Evolutionary conservation across 139 green algal species (phyloP).

Genomic region (Chlorella sorokiniana): DNA sequence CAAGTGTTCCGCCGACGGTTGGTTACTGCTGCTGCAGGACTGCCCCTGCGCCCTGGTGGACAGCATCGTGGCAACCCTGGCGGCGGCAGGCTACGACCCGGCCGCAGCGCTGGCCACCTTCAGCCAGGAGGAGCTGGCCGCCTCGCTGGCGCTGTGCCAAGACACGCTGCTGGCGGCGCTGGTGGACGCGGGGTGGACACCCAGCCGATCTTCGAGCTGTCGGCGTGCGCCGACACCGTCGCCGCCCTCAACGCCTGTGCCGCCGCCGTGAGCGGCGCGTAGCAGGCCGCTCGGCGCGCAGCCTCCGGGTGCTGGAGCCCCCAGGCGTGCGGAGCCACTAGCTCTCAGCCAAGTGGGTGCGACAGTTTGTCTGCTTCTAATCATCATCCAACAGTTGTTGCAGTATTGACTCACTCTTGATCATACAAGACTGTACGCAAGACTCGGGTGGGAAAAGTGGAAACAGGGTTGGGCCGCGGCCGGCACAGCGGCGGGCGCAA

Average conservation of each 20-base stretch:
- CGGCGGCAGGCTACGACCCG: neutral
- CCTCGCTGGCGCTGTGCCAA: neutral
- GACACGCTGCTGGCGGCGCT: neutral
- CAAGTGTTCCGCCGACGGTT: neutral
- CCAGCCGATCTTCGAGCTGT: neutral
- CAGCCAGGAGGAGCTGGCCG: neutral
- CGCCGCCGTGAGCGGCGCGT: no score
- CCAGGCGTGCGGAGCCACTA: no score
- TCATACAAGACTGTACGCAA: no score
- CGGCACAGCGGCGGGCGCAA: no score
- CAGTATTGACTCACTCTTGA: no score
- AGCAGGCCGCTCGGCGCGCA: no score
- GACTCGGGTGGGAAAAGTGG: no score
- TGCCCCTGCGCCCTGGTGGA: conserved; percentile 16
- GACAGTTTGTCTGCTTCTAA: no score
- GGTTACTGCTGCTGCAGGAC: neutral
- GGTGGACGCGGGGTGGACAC: neutral
- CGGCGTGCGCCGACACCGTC: neutral
- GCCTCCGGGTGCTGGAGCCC: no score
- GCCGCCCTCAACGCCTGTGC: neutral
- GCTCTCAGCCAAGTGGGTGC: no score
- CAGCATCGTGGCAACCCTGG: neutral
- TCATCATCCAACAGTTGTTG: no score
- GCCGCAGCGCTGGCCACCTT: neutral
- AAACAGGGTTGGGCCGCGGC: no score